Evolutionary conservation across 345 rosid species (phyloP), one percentile per base, ranked within the genome.

Genomic region (Lumnitzera racemosa): DNA sequence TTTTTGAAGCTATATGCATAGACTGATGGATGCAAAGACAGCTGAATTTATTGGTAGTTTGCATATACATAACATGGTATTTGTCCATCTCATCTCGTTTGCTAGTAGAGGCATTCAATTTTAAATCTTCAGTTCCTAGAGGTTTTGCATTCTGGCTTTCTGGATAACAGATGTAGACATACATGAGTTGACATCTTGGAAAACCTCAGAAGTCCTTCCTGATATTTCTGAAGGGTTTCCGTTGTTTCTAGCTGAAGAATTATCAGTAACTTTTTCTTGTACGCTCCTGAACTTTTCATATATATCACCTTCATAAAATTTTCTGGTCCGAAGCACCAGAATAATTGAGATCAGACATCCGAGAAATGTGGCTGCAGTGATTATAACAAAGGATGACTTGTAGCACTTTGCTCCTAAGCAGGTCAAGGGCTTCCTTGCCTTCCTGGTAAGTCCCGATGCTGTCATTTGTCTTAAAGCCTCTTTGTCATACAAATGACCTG

Each of bases 261-360:
- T 5, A 24, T 16, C 63, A 13, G 13, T 11, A 15, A 24, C 24
- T 25, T 49, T 0, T n/a, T 41, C 61, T 20, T 47, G 55, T 20
- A 31, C 15, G 11, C 15, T 56, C 20, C 48, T 49, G 49, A 64
- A 64, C 55, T 46, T 56, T 3, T 41, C 16, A 1, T 64, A 64
- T 12, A 49, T 49, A 56, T 64, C 68, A 47, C 68, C 68, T 31
- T 12, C 36, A 54, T 64, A 11, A 57, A 64, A 64, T 13, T 64
- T 56, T 48, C 61, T 16, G 1, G 56, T 64, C 16, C 61, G 48
- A 11, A 31, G 9, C 51, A 55, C 59, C 51, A 55, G 36, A 13
- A 24, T 41, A 2, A 63, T 15, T 46, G 68, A 64, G 11, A 64
- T 47, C 0, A 64, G 61, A 41, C 29, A 49, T 12, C 68, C 61